Evolutionary conservation across 768 basidiomycete genomes (phyloP), one percentile per base, ranked within the genome.

Genomic region (Suillus americanus): DNA sequence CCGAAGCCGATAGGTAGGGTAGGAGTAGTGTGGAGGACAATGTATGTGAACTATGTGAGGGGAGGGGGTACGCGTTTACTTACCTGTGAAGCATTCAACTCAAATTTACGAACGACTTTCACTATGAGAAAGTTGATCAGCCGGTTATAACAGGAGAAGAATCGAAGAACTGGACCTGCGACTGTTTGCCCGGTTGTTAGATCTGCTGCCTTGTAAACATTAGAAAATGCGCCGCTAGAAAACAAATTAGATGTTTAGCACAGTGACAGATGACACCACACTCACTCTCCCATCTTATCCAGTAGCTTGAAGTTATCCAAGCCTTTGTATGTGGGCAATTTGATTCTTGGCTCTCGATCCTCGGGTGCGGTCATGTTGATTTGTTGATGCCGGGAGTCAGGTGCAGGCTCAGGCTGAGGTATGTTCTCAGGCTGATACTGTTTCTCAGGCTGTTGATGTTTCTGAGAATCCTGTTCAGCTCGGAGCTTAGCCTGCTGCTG

Each of bases 251-350:
- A 43, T 41, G 45, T 43, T 2, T 18, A 28, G 25, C 3, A 23
- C n/a, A 9, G 55, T 62, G 53, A 55, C 63, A 59, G 62, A 63
- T 53, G 51, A 41, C 63, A 61, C 62, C 56, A 61, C 43, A 89
- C 94, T 76, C 67, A 95, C 94, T 95, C 94, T 82, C 94, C 94
- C 94, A 95, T 95, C 83, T 94, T 94, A 61, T 90, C 87, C 8
- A 91, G 57, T 20, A 95, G 82, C 66, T 82, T 84, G 75, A 85
- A 95, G 68, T 86, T 84, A 74, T 95, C 94, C 33, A 95, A 86
- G 18, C 94, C 96, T 71, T 86, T 87, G 79, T 96, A 92, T 2
- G 75, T 72, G n/a, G 95, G 95, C 90, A 97, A 87, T 78, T 86
- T 91, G 46, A 82, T 79, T 76, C 87, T 89, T 50, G 85, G 82